These are phyloP conservation scores for Colletotrichum viniferum DNA, from an alignment of 2,329 filamentous ascomycete species.

Conservation along the genomic window DNA sequence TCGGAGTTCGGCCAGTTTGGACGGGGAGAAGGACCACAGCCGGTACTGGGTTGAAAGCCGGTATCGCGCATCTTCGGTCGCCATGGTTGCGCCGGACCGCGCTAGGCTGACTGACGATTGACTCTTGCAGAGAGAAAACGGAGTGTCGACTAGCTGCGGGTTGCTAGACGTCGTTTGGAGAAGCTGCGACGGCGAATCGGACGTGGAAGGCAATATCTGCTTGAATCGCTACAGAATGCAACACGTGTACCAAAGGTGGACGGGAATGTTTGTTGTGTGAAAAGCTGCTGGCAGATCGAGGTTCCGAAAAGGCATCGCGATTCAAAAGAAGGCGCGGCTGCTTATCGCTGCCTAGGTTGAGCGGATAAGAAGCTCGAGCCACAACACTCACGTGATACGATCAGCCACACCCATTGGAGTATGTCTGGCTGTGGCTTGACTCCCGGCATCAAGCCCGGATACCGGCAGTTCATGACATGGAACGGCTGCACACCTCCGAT, in stretches of 20 bases:
- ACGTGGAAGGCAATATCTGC: fast-evolving
- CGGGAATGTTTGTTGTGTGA: neutral
- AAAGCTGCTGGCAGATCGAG: neutral
- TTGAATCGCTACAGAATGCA: neutral
- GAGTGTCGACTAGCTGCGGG: neutral
- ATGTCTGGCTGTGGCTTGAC: neutral
- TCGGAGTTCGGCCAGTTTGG: conserved; percentile 74
- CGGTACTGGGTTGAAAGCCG: conserved; percentile 88
- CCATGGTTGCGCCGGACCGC: conserved; percentile 50
- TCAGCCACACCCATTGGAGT: neutral
- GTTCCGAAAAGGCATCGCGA: neutral
- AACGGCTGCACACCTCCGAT: neutral
- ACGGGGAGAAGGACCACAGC: conserved; percentile 87
- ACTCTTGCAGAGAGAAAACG: neutral
- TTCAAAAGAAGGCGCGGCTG: neutral
- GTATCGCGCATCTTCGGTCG: conserved; percentile 89
- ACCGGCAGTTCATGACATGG: neutral
- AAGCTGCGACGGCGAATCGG: neutral
- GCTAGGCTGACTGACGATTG: neutral
- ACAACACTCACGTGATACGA: neutral
- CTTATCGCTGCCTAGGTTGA: neutral
- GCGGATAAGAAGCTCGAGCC: neutral
- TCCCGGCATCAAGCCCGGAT: neutral
- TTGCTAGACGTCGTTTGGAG: neutral
- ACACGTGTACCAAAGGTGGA: neutral